These are phyloP conservation scores for Penicillium brasilianum DNA, from an alignment of 2,329 filamentous ascomycete species.

Conservation along the genomic window DNA sequence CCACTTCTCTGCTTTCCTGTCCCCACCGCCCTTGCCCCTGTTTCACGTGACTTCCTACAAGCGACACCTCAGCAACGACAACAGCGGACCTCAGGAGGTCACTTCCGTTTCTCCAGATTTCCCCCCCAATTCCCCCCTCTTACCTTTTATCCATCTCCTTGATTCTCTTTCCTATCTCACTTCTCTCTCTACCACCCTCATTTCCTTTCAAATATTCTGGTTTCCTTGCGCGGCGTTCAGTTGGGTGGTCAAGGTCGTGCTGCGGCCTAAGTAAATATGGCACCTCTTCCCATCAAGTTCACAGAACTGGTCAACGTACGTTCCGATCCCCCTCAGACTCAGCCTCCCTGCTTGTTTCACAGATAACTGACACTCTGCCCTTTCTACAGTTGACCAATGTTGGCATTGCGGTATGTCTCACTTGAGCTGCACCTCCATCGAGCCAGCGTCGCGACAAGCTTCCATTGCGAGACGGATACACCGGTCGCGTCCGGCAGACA, in stretches of 20 bases:
- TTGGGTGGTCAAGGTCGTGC: conserved; percentile 50
- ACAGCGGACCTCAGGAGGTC: conserved; percentile 48
- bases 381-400: conserved; percentile 56
- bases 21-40: conserved; percentile 24
- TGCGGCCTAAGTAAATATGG: conserved; percentile 55
- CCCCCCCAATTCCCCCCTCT: conserved; percentile 27
- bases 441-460: conserved; percentile 23
- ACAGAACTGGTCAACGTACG: conserved; percentile 82
- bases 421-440: conserved; percentile 20
- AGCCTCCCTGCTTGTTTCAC: background rate
- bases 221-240: conserved; percentile 46
- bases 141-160: conserved; percentile 24
- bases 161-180: conserved; percentile 29
- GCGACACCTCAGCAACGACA: conserved; percentile 49
- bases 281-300: conserved; percentile 86
- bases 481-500: conserved; percentile 19
- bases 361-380: conserved; percentile 33
- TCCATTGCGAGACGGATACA: conserved; percentile 26
- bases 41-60: conserved; percentile 44
- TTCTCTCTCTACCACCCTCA: conserved; percentile 14
- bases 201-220: conserved; percentile 28
- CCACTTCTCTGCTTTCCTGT: background rate
- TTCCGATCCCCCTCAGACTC: conserved; percentile 45
- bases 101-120: conserved; percentile 43
- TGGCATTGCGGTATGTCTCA: conserved; percentile 58